Base-by-base conservation (phyloP, 1,284 basidiomycete genomes). In the Leccinum subrobustum region DNA sequence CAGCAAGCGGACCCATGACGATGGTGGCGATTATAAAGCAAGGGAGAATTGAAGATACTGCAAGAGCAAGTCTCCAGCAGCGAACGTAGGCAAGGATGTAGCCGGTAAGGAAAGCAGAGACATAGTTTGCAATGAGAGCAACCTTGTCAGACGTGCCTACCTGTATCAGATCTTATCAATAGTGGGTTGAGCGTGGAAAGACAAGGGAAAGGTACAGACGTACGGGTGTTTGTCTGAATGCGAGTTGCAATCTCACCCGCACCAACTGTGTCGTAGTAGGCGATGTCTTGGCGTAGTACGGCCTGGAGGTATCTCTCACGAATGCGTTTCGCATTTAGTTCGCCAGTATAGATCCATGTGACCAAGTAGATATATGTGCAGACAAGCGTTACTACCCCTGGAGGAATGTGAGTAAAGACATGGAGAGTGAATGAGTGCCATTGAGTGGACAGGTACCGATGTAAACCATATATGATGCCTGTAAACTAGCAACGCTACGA, bases 201-300 rank as follows among this genome's bases (percentile, higher is more conserved):
- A 12, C 6, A 25, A 9, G 6, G 1, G 12, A 11, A 2, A 8
- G 14, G 18, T 3, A 16, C 12, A 16, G 33, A 77, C 85, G 65
- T 69, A 90, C 89, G 90, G n/a, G 90, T 94, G 72, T 95, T 92
- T 1, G 91, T 93, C 73, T 96, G 93, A 65, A 98, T 98, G 59
- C 95, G 88, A 1, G 95, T 98, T 1, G 96, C 92, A 33, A 99
- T 88, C 75, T 98, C 96, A 62, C 96, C 96, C 6, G 96, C 91
- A 23, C 96, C 96, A 59, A 98, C 86, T 23, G 89, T 86, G 73
- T 98, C 96, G 71, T 98, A 98, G 78, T 86, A 98, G 11, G 91
- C 88, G 60, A 93, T 87, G 74, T 96, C 89, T 75, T 95, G 91
- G 44, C 93, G 88, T n/a, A 96, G 80, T 14, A 94, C 76, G 2